phyloP scores from a whole-genome alignment of 805 yeast genomes.

The Barnettozyma siamensis region DNA sequence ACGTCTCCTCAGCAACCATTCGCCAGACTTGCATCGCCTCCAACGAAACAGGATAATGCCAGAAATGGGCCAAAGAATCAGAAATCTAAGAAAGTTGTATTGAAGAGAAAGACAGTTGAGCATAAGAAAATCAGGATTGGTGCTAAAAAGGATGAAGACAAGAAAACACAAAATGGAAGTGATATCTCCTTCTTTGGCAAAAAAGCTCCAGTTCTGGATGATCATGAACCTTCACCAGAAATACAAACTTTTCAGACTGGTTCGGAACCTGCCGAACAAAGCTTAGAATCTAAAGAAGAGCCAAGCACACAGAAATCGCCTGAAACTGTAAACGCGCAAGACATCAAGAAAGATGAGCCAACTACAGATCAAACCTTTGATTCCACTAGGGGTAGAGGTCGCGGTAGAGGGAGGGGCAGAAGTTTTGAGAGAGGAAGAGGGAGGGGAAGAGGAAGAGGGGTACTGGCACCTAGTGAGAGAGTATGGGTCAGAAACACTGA shows the following conservation, averaged over 20 bases:
- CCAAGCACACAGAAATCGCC: too few relatives aligned
- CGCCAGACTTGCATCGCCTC: conserved; percentile 2
- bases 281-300: too few relatives aligned
- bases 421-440: conserved; percentile 8
- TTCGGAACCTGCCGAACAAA: too few relatives aligned
- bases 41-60: neutral
- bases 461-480: neutral
- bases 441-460: conserved; percentile 5
- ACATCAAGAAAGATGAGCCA: conserved; percentile 1
- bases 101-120: conserved; percentile 9
- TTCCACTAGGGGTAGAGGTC: neutral
- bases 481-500: conserved; percentile 2
- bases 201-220: too few relatives aligned
- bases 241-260: too few relatives aligned
- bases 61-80: neutral
- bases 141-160: too few relatives aligned
- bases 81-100: conserved; percentile 6
- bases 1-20: conserved; percentile 4
- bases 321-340: too few relatives aligned
- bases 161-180: too few relatives aligned
- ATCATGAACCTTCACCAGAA: too few relatives aligned
- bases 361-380: neutral
- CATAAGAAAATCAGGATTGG: conserved; percentile 2
- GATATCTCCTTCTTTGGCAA: too few relatives aligned
- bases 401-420: neutral